These are phyloP conservation scores for Zymoseptoria ardabiliae DNA, from an alignment of 2,329 filamentous ascomycete species.

Conservation along the genomic window DNA sequence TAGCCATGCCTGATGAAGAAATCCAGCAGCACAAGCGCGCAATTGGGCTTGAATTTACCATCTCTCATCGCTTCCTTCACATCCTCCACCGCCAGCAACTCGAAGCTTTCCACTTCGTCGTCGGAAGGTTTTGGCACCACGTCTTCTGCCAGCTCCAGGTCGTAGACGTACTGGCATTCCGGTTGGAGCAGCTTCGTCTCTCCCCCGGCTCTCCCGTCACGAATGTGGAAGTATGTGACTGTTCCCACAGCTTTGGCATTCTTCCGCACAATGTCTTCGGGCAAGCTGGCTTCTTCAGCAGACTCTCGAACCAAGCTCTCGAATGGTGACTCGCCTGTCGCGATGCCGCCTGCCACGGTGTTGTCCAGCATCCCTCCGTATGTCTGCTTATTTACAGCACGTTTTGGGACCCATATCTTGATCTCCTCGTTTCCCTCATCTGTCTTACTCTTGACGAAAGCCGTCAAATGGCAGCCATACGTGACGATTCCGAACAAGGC, in stretches of 20 bases:
- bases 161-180: constrained; percentile 86
- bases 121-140: constrained; percentile 71
- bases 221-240: constrained; percentile 78
- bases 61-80: constrained; percentile 60
- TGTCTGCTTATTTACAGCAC: constrained; percentile 71
- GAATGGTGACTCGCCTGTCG: constrained; percentile 70
- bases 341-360: constrained; percentile 79
- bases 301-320: constrained; percentile 80
- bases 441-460: constrained; percentile 44
- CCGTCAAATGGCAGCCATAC: constrained; percentile 74
- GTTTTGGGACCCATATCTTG: constrained; percentile 75
- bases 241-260: constrained; percentile 56
- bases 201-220: constrained; percentile 67
- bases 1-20: constrained; percentile 85
- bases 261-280: constrained; percentile 59
- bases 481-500: constrained; percentile 68
- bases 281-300: constrained; percentile 79
- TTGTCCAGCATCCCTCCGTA: constrained; percentile 93
- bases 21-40: constrained; percentile 73
- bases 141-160: constrained; percentile 66
- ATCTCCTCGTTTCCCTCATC: constrained; percentile 47
- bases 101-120: constrained; percentile 81
- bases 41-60: constrained; percentile 89
- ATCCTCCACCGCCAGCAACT: constrained; percentile 68
- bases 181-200: constrained; percentile 79